Conservation (phyloP, 345 rosid species). For the Clausena lansium region DNA sequence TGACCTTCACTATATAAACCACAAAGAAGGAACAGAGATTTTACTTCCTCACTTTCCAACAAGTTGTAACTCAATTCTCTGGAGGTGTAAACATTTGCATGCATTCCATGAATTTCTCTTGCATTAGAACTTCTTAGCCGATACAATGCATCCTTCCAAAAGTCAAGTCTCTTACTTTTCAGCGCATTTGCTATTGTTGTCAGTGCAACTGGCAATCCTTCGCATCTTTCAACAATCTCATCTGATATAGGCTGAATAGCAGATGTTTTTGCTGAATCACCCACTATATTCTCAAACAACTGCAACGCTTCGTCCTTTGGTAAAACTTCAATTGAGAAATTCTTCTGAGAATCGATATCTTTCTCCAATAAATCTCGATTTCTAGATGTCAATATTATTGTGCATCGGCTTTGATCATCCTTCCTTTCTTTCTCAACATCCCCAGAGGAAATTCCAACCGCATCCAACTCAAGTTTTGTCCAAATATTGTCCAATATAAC, state of each 20-base stretch:
- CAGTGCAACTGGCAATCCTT: constrained; percentile 20
- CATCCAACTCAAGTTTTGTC: not conserved
- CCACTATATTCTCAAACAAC: constrained; percentile 9
- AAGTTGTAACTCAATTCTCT: not conserved
- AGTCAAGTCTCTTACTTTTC: not conserved
- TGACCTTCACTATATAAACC: not conserved
- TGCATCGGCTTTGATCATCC: constrained; percentile 8
- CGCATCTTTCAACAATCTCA: constrained; percentile 4
- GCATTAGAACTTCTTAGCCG: not conserved
- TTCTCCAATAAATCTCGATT: not conserved
- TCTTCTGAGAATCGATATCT: constrained; percentile 12
- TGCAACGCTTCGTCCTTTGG: constrained; percentile 1
- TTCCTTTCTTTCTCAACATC: not conserved
- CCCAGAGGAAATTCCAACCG: not conserved
- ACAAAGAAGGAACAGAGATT: not conserved
- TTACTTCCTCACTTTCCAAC: not conserved
- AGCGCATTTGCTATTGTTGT: too few species aligned
- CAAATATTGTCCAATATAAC: too few species aligned
- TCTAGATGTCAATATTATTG: constrained; percentile 27
- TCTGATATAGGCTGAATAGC: not conserved
- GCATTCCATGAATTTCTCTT: too few species aligned
- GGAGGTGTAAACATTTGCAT: not conserved
- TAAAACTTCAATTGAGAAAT: not conserved
- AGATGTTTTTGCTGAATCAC: not conserved
- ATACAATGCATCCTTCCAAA: constrained; percentile 8